phyloP scores from a whole-genome alignment of 495 filamentous ascomycete species.

The Pyronema omphalodes region DNA sequence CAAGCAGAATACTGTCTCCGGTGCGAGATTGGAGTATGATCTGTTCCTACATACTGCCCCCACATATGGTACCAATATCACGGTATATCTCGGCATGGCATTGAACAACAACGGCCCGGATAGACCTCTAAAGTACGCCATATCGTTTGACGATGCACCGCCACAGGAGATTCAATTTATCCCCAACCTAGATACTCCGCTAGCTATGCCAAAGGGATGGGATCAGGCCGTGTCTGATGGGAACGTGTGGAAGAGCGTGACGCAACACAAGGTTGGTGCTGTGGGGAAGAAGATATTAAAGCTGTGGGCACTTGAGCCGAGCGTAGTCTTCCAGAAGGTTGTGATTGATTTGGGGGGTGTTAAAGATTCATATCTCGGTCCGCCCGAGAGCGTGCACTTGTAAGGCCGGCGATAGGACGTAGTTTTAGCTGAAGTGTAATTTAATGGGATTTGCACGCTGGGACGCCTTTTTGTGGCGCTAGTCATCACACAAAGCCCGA shows the following conservation, averaged over 20 bases:
- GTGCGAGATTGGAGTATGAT: conserved; percentile 44
- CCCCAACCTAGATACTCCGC: conserved; percentile 27
- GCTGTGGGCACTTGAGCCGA: conserved; percentile 44
- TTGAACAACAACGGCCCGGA: conserved; percentile 40
- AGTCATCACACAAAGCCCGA: too few species aligned
- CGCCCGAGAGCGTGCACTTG: conserved; percentile 44
- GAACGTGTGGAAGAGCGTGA: conserved; percentile 40
- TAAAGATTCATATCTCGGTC: conserved; percentile 44
- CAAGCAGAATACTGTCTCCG: conserved; percentile 30
- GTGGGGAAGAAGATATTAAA: conserved; percentile 40
- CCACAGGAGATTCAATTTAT: conserved; percentile 36
- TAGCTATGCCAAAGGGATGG: conserved; percentile 40
- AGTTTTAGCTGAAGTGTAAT: too few species aligned
- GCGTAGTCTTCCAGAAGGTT: conserved; percentile 51
- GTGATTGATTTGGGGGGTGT: conserved; percentile 52
- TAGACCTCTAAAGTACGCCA: conserved; percentile 40
- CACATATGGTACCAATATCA: conserved; percentile 35
- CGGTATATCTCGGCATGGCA: conserved; percentile 39
- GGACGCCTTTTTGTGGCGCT: too few species aligned
- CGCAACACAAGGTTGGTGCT: conserved; percentile 29
- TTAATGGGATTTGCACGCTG: too few species aligned
- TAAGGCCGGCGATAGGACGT: background rate
- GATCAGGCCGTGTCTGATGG: conserved; percentile 35
- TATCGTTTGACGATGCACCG: conserved; percentile 33
- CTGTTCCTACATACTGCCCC: conserved; percentile 43